Evolutionary conservation across 2,329 filamentous ascomycete species (phyloP), one percentile per base, ranked within the genome.

Genomic region (Sclerotinia borealis): DNA sequence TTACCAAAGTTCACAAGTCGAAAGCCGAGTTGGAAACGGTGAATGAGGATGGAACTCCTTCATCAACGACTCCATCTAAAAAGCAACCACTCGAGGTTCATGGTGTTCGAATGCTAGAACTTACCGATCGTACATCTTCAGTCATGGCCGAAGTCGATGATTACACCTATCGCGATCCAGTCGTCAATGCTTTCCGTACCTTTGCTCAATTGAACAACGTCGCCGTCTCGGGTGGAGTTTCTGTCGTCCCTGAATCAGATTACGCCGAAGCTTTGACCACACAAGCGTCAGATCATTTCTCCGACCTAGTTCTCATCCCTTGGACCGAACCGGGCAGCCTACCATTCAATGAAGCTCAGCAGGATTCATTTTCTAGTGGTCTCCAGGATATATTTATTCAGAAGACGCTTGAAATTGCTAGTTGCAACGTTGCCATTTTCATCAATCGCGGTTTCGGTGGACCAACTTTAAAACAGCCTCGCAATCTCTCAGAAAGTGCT

Each of bases 81-180:
- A 68, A 67, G 60, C 49, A 67, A 58, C 66, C 67, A 29, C 68
- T 67, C 63, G 68, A 68, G 63, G 64, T 68, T 63, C 91, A 96
- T 70, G 93, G 92, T 37, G 78, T 96, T n/a, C 89, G 93, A 17
- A 83, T 98, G 19, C 78, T 96, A 55, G 91, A 96, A 72, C 83
- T 98, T 15, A 96, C 91, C 0, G 93, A 97, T 70, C 92, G 93
- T 82, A 90, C 91, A 48, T 97, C 93, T 0, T 93, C 92, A 22
- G 93, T 97, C 70, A 98, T 98, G 93, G 88, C 92, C 0, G 92
- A 96, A 72, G 82, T 88, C 3, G 89, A 92, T 45, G 91, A 95
- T 55, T 83, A 86, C 65, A 84, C 84, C 31, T 80, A 83, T 8
- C 83, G 84, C 70, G 93, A 98, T 71, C 92, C 93, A 0, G 88